Evolutionary conservation across 2,329 filamentous ascomycete genomes (phyloP).

Genomic region (Neopestalotiopsis rosae): DNA sequence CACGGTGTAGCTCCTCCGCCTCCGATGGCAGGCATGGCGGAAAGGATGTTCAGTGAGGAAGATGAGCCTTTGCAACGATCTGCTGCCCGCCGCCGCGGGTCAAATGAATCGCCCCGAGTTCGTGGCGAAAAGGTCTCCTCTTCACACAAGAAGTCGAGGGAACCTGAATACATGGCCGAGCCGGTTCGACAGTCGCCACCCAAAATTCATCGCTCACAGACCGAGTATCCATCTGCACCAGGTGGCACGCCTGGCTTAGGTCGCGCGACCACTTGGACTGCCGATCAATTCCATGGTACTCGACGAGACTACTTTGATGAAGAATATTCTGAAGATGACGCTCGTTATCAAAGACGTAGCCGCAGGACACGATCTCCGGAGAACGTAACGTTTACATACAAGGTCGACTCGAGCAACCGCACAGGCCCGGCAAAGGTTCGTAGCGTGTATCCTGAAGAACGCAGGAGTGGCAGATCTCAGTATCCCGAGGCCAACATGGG

Average conservation of each 20-base stretch:
- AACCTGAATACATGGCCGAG: neutral
- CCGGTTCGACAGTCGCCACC: constrained; percentile 16
- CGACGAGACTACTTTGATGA: constrained; percentile 16
- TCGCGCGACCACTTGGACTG: constrained; percentile 17
- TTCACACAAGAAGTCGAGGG: constrained; percentile 26
- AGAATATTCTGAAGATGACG: constrained; percentile 19
- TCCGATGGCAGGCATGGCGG: constrained; percentile 24
- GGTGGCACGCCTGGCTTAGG: constrained; percentile 9
- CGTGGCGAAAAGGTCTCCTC: constrained; percentile 17
- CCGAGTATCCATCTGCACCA: constrained; percentile 19
- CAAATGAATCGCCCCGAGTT: constrained; percentile 31
- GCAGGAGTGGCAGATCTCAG: neutral
- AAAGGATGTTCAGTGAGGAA: constrained; percentile 28
- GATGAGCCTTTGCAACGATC: constrained; percentile 32
- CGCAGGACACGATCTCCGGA: constrained; percentile 19
- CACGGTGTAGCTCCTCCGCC: constrained; percentile 28
- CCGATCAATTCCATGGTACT: constrained; percentile 12
- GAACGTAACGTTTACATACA: constrained; percentile 19
- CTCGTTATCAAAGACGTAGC: constrained; percentile 4
- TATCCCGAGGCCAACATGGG: constrained; percentile 14
- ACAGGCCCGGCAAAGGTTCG: neutral
- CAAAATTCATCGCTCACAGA: constrained; percentile 14
- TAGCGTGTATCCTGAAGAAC: neutral
- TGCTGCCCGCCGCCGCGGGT: constrained; percentile 32
- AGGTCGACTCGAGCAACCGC: constrained; percentile 12